These are phyloP conservation scores for Neonectria punicea DNA, from an alignment of 2,329 filamentous ascomycete species.

Conservation along the genomic window DNA sequence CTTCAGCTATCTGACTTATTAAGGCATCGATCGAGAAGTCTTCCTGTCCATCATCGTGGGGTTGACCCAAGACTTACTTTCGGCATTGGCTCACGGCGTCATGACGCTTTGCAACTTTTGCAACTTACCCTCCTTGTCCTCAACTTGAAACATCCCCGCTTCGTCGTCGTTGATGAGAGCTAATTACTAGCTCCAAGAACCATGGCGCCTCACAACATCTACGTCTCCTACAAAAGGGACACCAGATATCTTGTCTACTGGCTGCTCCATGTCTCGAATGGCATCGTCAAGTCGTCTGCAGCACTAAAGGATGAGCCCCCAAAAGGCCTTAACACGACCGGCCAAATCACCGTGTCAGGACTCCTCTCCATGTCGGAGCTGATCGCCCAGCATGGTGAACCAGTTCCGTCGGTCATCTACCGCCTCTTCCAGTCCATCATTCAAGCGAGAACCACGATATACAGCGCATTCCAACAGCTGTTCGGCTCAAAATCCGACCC, in stretches of 20 bases:
- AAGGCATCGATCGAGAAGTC: too few relatives aligned
- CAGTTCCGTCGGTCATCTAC: constrained; percentile 49
- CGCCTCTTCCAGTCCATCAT: constrained; percentile 53
- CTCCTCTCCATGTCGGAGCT: constrained; percentile 53
- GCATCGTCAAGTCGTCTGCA: constrained; percentile 43
- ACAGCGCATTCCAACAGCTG: constrained; percentile 47
- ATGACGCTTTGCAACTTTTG: too few relatives aligned
- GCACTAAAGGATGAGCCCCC: constrained; percentile 25
- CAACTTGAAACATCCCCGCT: too few relatives aligned
- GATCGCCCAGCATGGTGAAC: constrained; percentile 48
- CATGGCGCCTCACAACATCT: constrained; percentile 42
- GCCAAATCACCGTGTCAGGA: constrained; percentile 48
- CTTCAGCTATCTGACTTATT: too few relatives aligned
- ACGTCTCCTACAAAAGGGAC: constrained; percentile 53
- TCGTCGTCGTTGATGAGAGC: too few relatives aligned
- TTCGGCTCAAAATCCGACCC: constrained; percentile 46
- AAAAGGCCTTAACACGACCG: constrained; percentile 49
- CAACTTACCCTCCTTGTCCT: too few relatives aligned
- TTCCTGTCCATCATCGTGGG: too few relatives aligned
- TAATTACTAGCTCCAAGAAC: too few relatives aligned
- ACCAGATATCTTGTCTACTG: constrained; percentile 51
- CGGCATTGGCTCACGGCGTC: too few relatives aligned
- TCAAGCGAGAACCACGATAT: constrained; percentile 43
- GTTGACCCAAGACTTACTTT: too few relatives aligned
- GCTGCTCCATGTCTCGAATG: constrained; percentile 52